Conservation (phyloP, 1,284 basidiomycete species). For the Trichosporon sp. region DNA sequence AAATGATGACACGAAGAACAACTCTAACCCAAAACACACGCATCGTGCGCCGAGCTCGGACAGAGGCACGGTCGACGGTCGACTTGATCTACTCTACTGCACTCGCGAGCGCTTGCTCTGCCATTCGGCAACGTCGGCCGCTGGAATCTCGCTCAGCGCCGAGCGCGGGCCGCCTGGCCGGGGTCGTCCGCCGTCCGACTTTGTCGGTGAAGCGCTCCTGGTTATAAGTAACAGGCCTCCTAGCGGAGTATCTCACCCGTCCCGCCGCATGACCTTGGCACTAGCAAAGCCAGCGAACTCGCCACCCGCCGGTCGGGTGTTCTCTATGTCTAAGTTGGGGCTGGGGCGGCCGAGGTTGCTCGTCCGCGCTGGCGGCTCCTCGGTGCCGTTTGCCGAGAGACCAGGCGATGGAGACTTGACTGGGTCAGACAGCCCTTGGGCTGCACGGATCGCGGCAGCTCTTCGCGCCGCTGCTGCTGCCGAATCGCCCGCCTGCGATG, state of each 20-base stretch:
- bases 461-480: slow-evolving; percentile 14
- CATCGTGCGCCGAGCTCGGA: not conserved
- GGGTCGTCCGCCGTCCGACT: slow-evolving; percentile 7
- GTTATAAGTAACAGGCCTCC: not conserved
- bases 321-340: slow-evolving; percentile 12
- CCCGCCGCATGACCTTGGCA: slow-evolving; percentile 36
- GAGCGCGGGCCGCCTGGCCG: slow-evolving; percentile 16
- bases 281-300: slow-evolving; percentile 29
- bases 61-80: not conserved
- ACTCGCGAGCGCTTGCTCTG: slow-evolving; percentile 23
- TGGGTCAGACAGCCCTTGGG: not conserved
- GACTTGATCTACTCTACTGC: not conserved
- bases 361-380: slow-evolving; percentile 23
- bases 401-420: slow-evolving; percentile 22
- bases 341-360: slow-evolving; percentile 11
- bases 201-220: slow-evolving; percentile 13
- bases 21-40: not conserved
- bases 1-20: not conserved
- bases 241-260: slow-evolving; percentile 18
- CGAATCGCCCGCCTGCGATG: not conserved
- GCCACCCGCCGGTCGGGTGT: slow-evolving; percentile 7
- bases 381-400: slow-evolving; percentile 32
- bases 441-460: slow-evolving; percentile 23
- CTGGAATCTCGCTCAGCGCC: slow-evolving; percentile 24
- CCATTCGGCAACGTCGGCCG: slow-evolving; percentile 14